phyloP scores from a whole-genome alignment of 768 basidiomycete species.

The Lyophyllum shimeji region DNA sequence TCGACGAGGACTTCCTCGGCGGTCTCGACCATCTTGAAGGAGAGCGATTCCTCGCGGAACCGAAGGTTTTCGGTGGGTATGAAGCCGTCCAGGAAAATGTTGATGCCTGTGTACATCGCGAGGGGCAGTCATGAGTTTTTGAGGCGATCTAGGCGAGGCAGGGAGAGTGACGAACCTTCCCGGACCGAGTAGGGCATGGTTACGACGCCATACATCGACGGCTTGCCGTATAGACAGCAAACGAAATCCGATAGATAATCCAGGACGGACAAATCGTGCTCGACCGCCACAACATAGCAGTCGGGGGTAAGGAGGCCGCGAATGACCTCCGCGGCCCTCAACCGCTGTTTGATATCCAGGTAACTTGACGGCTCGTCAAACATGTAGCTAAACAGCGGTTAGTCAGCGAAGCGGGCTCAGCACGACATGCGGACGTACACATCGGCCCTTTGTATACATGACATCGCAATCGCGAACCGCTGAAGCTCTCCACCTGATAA shows the following conservation, averaged over 20 bases:
- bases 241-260: constrained; percentile 99
- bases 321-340: constrained; percentile 94
- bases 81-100: constrained; percentile 98
- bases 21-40: constrained; percentile 97
- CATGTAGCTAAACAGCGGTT: constrained; percentile 71
- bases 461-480: constrained; percentile 97
- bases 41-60: constrained; percentile 92
- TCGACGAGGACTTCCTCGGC: constrained; percentile 87
- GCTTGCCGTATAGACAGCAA: constrained; percentile 96
- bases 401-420: constrained; percentile 1
- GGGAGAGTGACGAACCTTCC: constrained; percentile 60
- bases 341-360: constrained; percentile 92
- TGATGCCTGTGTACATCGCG: constrained; percentile 76
- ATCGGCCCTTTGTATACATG: constrained; percentile 92
- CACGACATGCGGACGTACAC: constrained; percentile 60
- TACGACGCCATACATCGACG: constrained; percentile 96
- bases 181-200: constrained; percentile 98
- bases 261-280: constrained; percentile 97
- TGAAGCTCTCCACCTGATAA: constrained; percentile 97
- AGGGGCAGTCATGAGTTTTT: constrained; percentile 3
- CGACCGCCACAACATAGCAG: constrained; percentile 95
- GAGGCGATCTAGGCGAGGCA: background rate
- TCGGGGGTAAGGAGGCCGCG: constrained; percentile 78
- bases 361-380: constrained; percentile 99
- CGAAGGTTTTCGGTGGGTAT: constrained; percentile 98